These are phyloP conservation scores for Clavispora vitiphila DNA, from an alignment of 805 yeast species.

Conservation along the genomic window DNA sequence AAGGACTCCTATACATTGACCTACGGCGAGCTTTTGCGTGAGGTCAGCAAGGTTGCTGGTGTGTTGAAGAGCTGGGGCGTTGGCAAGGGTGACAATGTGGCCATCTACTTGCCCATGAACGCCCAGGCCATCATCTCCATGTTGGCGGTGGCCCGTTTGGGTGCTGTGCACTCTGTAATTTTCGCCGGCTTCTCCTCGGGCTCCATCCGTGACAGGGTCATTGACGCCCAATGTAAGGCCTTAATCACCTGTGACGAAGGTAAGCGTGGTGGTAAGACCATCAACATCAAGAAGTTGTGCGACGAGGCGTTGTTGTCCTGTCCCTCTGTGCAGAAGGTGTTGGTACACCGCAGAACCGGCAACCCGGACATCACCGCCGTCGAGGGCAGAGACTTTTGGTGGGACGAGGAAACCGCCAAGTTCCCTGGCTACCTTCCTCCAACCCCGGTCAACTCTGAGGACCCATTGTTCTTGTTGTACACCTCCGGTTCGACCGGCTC, in stretches of 20 bases:
- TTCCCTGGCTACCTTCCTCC: slow-evolving; percentile 70
- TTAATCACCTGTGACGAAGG: slow-evolving; percentile 81
- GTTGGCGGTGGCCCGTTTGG: slow-evolving; percentile 74
- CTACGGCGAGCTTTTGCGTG: slow-evolving; percentile 64
- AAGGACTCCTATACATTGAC: slow-evolving; percentile 58
- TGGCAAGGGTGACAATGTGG: slow-evolving; percentile 78
- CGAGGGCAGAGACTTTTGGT: slow-evolving; percentile 65
- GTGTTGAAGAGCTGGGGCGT: slow-evolving; percentile 63
- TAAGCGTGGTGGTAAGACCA: slow-evolving; percentile 76
- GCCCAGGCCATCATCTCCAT: slow-evolving; percentile 73
- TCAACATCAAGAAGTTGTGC: slow-evolving; percentile 75
- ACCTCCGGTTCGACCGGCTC: slow-evolving; percentile 88
- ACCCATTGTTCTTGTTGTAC: slow-evolving; percentile 73
- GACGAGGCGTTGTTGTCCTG: slow-evolving; percentile 71
- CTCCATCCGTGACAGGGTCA: slow-evolving; percentile 65
- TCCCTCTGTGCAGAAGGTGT: slow-evolving; percentile 62
- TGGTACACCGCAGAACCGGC: slow-evolving; percentile 73
- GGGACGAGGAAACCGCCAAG: slow-evolving; percentile 66
- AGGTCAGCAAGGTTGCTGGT: slow-evolving; percentile 69
- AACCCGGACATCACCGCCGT: slow-evolving; percentile 46
- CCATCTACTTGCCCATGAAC: slow-evolving; percentile 82
- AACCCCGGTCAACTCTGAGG: slow-evolving; percentile 71
- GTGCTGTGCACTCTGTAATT: slow-evolving; percentile 81
- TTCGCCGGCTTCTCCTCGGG: slow-evolving; percentile 82
- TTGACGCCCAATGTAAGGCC: slow-evolving; percentile 65